Base-by-base conservation (phyloP, 1,139 yeast genomes). In the Groenewaldozyma auringiensis region DNA sequence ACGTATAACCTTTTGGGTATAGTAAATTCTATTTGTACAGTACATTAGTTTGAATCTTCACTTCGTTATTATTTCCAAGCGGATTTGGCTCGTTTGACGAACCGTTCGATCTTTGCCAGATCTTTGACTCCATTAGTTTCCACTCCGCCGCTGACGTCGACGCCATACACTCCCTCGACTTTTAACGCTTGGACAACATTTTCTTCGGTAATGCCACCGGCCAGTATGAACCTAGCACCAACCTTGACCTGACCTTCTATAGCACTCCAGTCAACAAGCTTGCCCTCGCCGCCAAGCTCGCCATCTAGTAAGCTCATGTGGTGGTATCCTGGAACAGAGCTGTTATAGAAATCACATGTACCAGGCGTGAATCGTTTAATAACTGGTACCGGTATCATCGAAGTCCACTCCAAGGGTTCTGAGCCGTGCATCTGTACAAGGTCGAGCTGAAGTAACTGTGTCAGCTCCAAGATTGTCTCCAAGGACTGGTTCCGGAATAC, bases 81-180 rank as follows among this genome's bases (percentile, higher is more conserved):
- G 13, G 31, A 27, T 27, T 32, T 32, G 13, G 36, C 36, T 9
- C 17, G 72, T 9, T 51, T 50, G 8, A 89, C 70, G 64, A 88
- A 89, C 16, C 54, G 50, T 46, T 60, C 60, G 34, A 89, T 77
- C 64, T 87, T 87, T 1, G 51, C 61, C 43, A 69, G 56, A 61
- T 87, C 95, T 64, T 89, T 92, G 2, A 57, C 63, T 2, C 95
- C 95, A 18, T 74, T 66, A 1, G 85, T 78, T 55, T 87, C 98
- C 1, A 89, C 95, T 1, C 98, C 98, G 13, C 96, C 92, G 60
- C 96, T 83, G 6, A 92, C 97, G 64, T 92, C 98, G 29, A 83
- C 92, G 1, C 96, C 97, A 37, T 79, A 61, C n/a, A 85, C 77
- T 2, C 83, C 81, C 48, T 56, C 61, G 41, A 68, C 69, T 41